These are phyloP conservation scores for Ophiostoma montium DNA, from an alignment of 2,329 filamentous ascomycete species.

Conservation along the genomic window DNA sequence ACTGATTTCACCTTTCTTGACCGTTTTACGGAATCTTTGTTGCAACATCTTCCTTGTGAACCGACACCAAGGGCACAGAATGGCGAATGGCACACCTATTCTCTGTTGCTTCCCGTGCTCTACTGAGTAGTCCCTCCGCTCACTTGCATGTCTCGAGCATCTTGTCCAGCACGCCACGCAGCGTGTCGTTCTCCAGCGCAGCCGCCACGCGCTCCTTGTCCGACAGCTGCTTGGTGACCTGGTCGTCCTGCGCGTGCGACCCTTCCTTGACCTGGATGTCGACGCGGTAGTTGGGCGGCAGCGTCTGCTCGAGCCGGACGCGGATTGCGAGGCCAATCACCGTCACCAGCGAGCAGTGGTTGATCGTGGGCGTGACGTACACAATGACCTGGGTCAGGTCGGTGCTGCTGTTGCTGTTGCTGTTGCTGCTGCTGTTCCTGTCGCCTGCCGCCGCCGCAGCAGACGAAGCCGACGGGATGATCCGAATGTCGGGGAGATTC, in stretches of 20 bases:
- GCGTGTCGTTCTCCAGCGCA: constrained; percentile 80
- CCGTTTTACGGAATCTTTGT: no score
- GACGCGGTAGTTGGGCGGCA: constrained; percentile 82
- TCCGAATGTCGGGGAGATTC: constrained; percentile 84
- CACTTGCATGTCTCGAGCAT: constrained; percentile 79
- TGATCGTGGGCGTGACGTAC: constrained; percentile 89
- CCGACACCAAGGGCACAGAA: no score
- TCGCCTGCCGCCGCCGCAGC: neutral
- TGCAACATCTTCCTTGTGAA: no score
- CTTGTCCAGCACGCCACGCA: constrained; percentile 78
- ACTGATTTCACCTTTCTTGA: no score
- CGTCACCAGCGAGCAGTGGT: constrained; percentile 90
- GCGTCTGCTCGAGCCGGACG: constrained; percentile 75
- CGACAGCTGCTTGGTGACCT: constrained; percentile 90
- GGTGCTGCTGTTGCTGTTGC: constrained; percentile 25
- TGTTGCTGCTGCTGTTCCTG: neutral
- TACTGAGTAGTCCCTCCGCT: neutral
- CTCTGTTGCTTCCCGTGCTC: no score
- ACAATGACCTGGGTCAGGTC: constrained; percentile 63
- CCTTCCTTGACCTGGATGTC: constrained; percentile 92
- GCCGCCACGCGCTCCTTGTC: constrained; percentile 96
- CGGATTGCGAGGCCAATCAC: constrained; percentile 90
- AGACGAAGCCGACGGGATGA: constrained; percentile 47
- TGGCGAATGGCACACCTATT: no score
- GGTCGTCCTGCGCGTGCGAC: constrained; percentile 86